Evolutionary conservation across 768 basidiomycete species (phyloP).

Genomic region (Calocybe cyanea): DNA sequence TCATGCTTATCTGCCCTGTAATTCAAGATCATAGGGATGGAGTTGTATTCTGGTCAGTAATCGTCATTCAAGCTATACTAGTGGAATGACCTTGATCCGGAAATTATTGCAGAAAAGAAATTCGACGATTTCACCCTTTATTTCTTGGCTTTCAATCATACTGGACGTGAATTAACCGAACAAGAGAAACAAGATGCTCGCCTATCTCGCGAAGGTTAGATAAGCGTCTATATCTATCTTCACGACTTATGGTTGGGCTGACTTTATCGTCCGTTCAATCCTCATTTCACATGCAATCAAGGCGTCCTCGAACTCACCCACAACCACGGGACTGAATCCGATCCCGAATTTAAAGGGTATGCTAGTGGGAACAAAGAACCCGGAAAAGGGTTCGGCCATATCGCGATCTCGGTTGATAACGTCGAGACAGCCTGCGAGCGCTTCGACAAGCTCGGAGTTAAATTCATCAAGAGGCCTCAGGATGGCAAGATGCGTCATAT

Average conservation of each 20-base stretch:
- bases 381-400: conserved; percentile 81
- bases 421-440: conserved; percentile 79
- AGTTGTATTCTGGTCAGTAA: conserved; percentile 44
- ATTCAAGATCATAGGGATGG: conserved; percentile 66
- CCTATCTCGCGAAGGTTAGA: conserved; percentile 64
- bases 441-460: conserved; percentile 75
- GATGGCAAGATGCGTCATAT: conserved; percentile 87
- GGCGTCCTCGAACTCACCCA: conserved; percentile 82
- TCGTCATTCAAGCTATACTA: too few relatives aligned
- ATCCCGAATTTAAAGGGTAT: conserved; percentile 78
- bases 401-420: conserved; percentile 81
- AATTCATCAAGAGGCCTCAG: conserved; percentile 80
- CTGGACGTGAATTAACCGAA: conserved; percentile 40
- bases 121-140: conserved; percentile 71
- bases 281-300: neutral
- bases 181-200: conserved; percentile 50
- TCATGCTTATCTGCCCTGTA: neutral
- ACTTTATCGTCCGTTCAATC: neutral
- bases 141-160: conserved; percentile 80
- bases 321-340: conserved; percentile 88
- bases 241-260: neutral
- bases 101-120: conserved; percentile 43
- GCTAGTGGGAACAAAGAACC: conserved; percentile 83
- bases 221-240: neutral
- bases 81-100: too few relatives aligned